Base-by-base conservation (phyloP, 805 yeast species). In the Wickerhamomyces alni region DNA sequence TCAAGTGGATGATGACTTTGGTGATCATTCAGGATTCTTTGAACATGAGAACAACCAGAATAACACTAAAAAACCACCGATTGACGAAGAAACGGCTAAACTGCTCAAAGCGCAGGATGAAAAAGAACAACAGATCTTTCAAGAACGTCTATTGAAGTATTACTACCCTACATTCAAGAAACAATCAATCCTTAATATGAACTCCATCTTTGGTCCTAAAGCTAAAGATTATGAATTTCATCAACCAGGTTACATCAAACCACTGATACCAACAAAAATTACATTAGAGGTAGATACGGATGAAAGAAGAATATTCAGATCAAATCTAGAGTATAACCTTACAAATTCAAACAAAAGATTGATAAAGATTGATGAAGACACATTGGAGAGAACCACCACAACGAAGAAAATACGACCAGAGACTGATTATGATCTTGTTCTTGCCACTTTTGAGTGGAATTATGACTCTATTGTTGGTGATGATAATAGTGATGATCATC, bases 381-480 rank as follows among this genome's bases (percentile, higher is more conserved):
- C 44, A 6, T 32, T 48, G 21, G 50, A 46, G 17, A 33, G 41
- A n/a, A 25, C 38, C 12, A 36, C 40, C 16, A 17, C 46, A 9
- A 43, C 43, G 22, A 49, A 48, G 36, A 49, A 43, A 34, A 25
- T 27, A 13, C 47, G 41, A 28, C 30, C 31, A 17, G 41, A 41
- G 11, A 22, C 46, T 1, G 53, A 75, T 25, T 75, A 74, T 30
- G 84, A 80, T 43, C 53, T 82, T 37, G 63, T 82, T 2, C 62
- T 85, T 17, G 81, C 89, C 0, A 71, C 88, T 0, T 82, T 84
- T 15, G 87, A 82, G 42, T 86, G 95, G 95, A 78, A 84, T 47
- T 85, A 80, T 50, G 79, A 77, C 21, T 66, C 62, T 10, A 77
- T 82, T 17, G 65, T 82, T 13, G 75, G 75, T 33, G 79, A 75